Percentiles rank a stretch among this genome's conserved stretches.
These are phyloP conservation scores for Fraxinus xanthoxyloides DNA, from an alignment of 305 asterid species.

Conservation along the genomic window DNA sequence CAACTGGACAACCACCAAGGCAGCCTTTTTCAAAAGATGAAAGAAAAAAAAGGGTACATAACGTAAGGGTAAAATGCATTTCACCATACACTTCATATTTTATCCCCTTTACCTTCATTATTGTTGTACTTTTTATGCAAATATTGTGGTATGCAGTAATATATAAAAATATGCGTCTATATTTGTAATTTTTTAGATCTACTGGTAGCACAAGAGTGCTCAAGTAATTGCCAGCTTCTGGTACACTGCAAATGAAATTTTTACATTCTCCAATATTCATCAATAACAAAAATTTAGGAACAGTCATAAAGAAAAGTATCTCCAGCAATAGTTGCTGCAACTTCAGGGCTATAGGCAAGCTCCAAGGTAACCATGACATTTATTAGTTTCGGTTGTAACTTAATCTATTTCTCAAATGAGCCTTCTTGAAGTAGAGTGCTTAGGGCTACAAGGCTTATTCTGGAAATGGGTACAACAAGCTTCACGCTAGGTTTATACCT, in stretches of 20 bases:
- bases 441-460: background rate
- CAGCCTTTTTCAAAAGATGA: background rate
- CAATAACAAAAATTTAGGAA: background rate
- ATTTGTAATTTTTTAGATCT: background rate
- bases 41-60: background rate
- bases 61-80: background rate
- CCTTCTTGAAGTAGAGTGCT: background rate
- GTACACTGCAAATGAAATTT: background rate
- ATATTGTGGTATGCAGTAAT: background rate
- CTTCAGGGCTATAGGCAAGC: background rate
- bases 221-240: background rate
- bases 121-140: background rate
- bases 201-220: background rate
- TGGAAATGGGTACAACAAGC: background rate
- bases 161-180: background rate
- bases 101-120: background rate
- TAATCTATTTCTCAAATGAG: background rate
- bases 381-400: background rate
- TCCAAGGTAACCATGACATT: background rate
- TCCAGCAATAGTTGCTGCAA: background rate
- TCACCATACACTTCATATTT: background rate
- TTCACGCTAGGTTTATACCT: background rate
- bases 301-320: background rate
- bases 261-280: background rate
- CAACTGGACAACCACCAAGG: background rate